Evolutionary conservation across 2,329 filamentous ascomycete genomes (phyloP), one percentile per base, ranked within the genome.

Genomic region (Didymella keratinophila): DNA sequence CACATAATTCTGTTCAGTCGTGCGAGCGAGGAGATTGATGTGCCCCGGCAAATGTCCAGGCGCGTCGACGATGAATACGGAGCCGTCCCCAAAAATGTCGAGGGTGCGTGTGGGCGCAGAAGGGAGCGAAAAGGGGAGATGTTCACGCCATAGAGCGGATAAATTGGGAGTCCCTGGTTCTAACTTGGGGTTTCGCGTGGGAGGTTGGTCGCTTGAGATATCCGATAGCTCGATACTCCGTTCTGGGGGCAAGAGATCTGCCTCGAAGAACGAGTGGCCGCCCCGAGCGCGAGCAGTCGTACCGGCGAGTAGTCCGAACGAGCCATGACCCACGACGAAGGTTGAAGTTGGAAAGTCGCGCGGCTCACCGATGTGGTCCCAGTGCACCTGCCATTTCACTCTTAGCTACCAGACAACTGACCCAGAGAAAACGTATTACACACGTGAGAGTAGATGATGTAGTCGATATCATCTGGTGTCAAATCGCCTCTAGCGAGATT

Each of bases 11-110:
- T 64, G 58, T 2, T 70, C 55, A 0, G 72, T 75, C 0, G 77
- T 75, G 0, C 79, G 75, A 8, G 76, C 80, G 0, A 86, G 76
- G 0, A 85, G 64, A 52, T 84, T 85, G 8, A 86, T 71, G 59
- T 86, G 83, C 0, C 83, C 84, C 1, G 80, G 78, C 0, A 86
- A 66, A 67, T 86, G 84, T 0, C 84, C 84, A 0, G 83, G 84
- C 0, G 79, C 78, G 61, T 84, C 76, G 14, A 85, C 74, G 0
- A 85, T 74, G 52, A 78, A 79, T 1, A 84, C 57, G 6, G 76
- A 79, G 0, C 79, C 78, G 58, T 86, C 83, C 2, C 72, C 71
- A 63, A 84, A 82, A 9, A 84, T 54, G 56, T 85, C 83, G 6
- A 84, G 64, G 1, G 76, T 76, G 1, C 78, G 66, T 1, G 80